These are phyloP conservation scores for Emericellopsis cladophorae DNA, from an alignment of 2,329 filamentous ascomycete genomes.

Conservation along the genomic window DNA sequence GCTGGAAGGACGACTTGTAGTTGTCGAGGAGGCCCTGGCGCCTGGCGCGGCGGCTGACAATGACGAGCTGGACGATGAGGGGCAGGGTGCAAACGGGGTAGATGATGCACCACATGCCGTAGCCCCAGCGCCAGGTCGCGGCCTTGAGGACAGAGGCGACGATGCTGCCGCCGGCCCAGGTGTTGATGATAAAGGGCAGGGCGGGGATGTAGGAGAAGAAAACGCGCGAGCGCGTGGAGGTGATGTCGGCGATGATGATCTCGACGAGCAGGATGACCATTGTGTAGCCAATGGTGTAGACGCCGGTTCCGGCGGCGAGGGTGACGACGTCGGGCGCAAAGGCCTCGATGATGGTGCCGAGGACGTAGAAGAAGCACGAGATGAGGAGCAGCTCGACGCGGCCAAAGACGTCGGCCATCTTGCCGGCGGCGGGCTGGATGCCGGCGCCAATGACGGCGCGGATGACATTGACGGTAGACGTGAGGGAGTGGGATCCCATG, in stretches of 20 bases:
- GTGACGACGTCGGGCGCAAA: constrained; percentile 29
- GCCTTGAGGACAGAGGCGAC: constrained; percentile 29
- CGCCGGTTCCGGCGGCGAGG: constrained; percentile 43
- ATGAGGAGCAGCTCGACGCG: constrained; percentile 43
- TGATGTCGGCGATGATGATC: constrained; percentile 51
- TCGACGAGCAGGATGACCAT: constrained; percentile 47
- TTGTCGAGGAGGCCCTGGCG: constrained; percentile 30
- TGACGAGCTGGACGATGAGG: constrained; percentile 35
- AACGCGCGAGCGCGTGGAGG: constrained; percentile 48
- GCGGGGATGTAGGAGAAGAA: constrained; percentile 53
- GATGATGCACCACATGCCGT: constrained; percentile 53
- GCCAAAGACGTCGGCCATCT: constrained; percentile 51
- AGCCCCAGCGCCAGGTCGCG: constrained; percentile 48
- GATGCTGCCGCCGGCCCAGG: constrained; percentile 50
- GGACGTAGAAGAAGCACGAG: constrained; percentile 48
- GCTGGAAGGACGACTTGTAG: constrained; percentile 18
- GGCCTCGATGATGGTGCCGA: constrained; percentile 45
- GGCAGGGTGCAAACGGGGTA: constrained; percentile 46
- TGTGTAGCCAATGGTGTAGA: constrained; percentile 54
- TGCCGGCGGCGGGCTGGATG: constrained; percentile 42
- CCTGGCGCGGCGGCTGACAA: constrained; percentile 38
- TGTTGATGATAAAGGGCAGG: constrained; percentile 48
- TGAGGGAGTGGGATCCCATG: constrained; percentile 38
- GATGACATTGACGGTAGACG: constrained; percentile 44
- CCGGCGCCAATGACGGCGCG: constrained; percentile 47